Evolutionary conservation across 1,284 basidiomycete species (phyloP).

Genomic region (Ustilago xerochloae): DNA sequence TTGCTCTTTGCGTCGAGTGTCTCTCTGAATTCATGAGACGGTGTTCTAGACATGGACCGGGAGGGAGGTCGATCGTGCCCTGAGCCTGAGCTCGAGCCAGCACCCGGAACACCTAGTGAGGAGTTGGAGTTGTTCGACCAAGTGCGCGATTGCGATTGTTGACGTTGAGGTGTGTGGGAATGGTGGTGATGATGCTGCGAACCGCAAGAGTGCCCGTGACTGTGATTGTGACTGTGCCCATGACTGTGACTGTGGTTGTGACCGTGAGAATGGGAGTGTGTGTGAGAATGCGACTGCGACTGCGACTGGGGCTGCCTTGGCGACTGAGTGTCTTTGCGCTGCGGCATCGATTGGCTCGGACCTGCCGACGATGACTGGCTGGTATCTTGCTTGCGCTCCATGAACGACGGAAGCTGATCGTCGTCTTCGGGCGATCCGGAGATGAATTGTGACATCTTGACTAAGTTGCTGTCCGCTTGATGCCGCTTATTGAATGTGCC

Average conservation of each 20-base stretch:
- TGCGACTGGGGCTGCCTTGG: slow-evolving; percentile 5
- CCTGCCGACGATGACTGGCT: slow-evolving; percentile 14
- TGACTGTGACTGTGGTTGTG: slow-evolving; percentile 8
- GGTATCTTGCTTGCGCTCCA: slow-evolving; percentile 21
- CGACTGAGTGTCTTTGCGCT: slow-evolving; percentile 19
- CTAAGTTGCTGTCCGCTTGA: not conserved
- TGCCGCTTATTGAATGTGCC: not conserved
- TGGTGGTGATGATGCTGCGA: slow-evolving; percentile 2
- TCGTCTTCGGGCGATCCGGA: slow-evolving; percentile 46
- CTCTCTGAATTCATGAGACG: slow-evolving; percentile 51
- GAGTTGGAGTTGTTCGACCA: slow-evolving; percentile 18
- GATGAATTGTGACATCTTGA: slow-evolving; percentile 34
- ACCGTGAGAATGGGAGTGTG: slow-evolving; percentile 3
- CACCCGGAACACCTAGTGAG: slow-evolving; percentile 21
- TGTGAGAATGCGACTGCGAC: not conserved
- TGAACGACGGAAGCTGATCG: slow-evolving; percentile 37
- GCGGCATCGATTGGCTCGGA: slow-evolving; percentile 18
- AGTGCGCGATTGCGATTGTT: slow-evolving; percentile 7
- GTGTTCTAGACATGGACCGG: slow-evolving; percentile 30
- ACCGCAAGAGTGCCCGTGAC: not conserved
- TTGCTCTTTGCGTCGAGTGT: slow-evolving; percentile 63
- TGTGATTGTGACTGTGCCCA: not conserved
- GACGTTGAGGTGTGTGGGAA: slow-evolving; percentile 1
- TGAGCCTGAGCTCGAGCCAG: not conserved
- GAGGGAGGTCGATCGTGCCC: slow-evolving; percentile 24